Conservation (phyloP, 208 protist genomes). For the Trypanosoma mega region DNA sequence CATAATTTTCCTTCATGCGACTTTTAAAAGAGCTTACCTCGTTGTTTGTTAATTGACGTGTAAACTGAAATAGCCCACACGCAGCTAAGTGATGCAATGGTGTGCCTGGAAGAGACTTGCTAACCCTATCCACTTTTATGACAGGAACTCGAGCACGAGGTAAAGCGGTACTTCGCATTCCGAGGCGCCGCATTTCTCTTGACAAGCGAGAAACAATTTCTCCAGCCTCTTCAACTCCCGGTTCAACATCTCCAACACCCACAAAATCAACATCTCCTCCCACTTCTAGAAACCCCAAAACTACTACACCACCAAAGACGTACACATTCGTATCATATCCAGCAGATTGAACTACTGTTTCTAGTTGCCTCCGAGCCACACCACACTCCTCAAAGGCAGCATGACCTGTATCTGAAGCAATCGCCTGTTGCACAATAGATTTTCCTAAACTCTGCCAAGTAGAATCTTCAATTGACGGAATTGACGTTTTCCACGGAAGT, state of each 20-base stretch:
- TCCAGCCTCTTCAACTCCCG: constrained; percentile 69
- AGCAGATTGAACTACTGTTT: constrained; percentile 70
- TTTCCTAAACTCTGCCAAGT: constrained; percentile 59
- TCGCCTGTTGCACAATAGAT: constrained; percentile 55
- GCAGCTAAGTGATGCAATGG: constrained; percentile 66
- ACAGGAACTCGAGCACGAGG: constrained; percentile 85
- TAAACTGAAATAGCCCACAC: constrained; percentile 86
- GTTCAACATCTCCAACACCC: constrained; percentile 82
- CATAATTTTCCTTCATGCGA: constrained; percentile 55
- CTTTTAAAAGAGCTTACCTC: constrained; percentile 53
- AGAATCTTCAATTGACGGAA: constrained; percentile 34
- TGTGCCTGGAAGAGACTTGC: constrained; percentile 70
- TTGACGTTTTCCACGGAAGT: constrained; percentile 56
- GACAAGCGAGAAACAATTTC: constrained; percentile 69
- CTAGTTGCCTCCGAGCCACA: constrained; percentile 71
- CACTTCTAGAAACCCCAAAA: constrained; percentile 73
- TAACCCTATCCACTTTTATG: constrained; percentile 79
- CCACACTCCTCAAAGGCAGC: constrained; percentile 82
- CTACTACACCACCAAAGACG: constrained; percentile 86
- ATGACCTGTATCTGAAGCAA: constrained; percentile 72
- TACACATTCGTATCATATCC: constrained; percentile 87
- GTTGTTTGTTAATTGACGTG: constrained; percentile 39
- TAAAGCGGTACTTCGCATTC: constrained; percentile 58
- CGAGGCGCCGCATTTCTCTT: constrained; percentile 70
- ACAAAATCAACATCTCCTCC: constrained; percentile 90